Percentiles rank a stretch among this genome's conserved stretches.
These are phyloP conservation scores for Rutidosis leptorrhynchoides DNA, from an alignment of 129 eudicot species.

Conservation along the genomic window DNA sequence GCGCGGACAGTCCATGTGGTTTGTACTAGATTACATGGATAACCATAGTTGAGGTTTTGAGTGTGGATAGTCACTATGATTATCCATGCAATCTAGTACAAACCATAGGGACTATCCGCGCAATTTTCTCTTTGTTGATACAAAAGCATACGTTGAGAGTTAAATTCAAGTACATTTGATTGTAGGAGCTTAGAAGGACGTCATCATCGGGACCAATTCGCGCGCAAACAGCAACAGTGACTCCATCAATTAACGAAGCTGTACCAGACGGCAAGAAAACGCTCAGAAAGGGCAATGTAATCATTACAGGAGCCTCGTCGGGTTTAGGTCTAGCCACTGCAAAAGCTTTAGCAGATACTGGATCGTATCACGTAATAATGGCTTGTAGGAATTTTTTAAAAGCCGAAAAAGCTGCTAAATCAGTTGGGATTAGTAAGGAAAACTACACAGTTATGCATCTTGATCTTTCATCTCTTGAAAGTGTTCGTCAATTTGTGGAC, in stretches of 20 bases:
- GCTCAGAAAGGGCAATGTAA: constrained; percentile 71
- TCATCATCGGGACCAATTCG: constrained; percentile 39
- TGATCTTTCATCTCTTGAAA: constrained; percentile 92
- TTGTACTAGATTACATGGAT: no score
- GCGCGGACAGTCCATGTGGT: no score
- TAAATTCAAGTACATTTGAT: neutral
- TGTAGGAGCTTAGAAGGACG: constrained; percentile 49
- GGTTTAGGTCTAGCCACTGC: constrained; percentile 95
- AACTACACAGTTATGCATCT: constrained; percentile 84
- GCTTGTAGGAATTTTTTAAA: constrained; percentile 90
- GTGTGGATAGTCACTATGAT: no score
- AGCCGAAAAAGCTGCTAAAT: constrained; percentile 88
- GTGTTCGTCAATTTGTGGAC: constrained; percentile 90
- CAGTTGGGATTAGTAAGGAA: constrained; percentile 69
- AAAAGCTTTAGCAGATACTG: constrained; percentile 68
- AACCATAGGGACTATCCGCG: no score
- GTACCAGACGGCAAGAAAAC: constrained; percentile 68
- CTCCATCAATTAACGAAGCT: constrained; percentile 55
- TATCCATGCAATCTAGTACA: no score
- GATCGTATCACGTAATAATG: constrained; percentile 77
- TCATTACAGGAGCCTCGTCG: constrained; percentile 93
- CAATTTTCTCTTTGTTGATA: no score
- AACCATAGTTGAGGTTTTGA: no score
- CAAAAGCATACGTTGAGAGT: neutral
- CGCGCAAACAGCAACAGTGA: constrained; percentile 64